Evolutionary conservation across 176 grass and related monocot genomes (phyloP).

Genomic region (Zizania latifolia): DNA sequence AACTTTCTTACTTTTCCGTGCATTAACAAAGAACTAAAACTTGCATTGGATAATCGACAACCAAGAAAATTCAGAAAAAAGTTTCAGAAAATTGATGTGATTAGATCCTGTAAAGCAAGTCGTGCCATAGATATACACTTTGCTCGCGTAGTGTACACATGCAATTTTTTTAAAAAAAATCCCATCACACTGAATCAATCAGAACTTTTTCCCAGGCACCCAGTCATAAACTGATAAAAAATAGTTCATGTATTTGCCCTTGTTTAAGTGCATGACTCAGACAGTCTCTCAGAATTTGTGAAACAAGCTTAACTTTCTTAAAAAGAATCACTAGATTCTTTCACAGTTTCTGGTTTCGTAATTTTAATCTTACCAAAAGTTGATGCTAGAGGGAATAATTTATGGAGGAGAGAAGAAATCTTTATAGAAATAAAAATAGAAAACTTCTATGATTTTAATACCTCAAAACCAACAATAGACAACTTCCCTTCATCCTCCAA

Average conservation of each 20-base stretch:
- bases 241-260: neutral
- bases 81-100: neutral
- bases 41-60: neutral
- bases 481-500: constrained; percentile 71
- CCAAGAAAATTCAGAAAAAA: neutral
- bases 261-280: constrained; percentile 14
- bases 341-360: neutral
- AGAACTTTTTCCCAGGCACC: neutral
- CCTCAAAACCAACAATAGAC: constrained; percentile 90
- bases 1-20: neutral
- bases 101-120: neutral
- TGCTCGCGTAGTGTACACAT: neutral
- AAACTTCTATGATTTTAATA: constrained; percentile 32
- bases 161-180: neutral
- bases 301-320: neutral
- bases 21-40: neutral
- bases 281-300: neutral
- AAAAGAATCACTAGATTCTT: neutral
- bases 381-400: neutral
- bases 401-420: neutral
- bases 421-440: constrained; percentile 3
- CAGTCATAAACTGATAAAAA: neutral
- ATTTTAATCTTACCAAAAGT: neutral
- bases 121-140: neutral
- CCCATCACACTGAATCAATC: neutral